These are phyloP conservation scores for Aspergillus egyptiacus DNA, from an alignment of 495 filamentous ascomycete species.

Conservation along the genomic window DNA sequence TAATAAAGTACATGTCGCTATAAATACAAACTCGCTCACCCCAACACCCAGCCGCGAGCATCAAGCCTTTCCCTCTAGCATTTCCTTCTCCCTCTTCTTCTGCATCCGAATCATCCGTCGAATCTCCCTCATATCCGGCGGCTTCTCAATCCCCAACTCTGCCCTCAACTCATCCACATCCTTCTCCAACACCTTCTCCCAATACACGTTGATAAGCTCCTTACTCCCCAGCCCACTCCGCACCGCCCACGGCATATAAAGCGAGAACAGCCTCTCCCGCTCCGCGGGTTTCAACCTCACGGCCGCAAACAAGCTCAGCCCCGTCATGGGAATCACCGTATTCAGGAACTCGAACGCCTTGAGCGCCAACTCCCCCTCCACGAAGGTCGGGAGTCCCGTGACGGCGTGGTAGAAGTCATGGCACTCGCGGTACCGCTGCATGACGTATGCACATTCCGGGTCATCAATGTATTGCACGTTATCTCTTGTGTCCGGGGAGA, in stretches of 20 bases:
- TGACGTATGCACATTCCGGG: conserved; percentile 92
- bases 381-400: conserved; percentile 82
- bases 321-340: conserved; percentile 91
- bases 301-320: conserved; percentile 65
- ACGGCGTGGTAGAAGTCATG: conserved; percentile 98
- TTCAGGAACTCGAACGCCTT: conserved; percentile 98
- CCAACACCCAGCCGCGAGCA: neutral
- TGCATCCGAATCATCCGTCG: conserved; percentile 62
- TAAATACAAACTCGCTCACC: neutral
- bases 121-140: conserved; percentile 81
- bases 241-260: conserved; percentile 88
- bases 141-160: conserved; percentile 76
- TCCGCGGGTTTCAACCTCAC: conserved; percentile 70
- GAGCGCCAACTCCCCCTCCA: conserved; percentile 89
- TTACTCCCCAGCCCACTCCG: conserved; percentile 67
- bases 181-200: conserved; percentile 90
- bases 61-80: conserved; percentile 30
- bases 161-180: conserved; percentile 70
- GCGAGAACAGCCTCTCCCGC: conserved; percentile 60
- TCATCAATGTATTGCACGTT: conserved; percentile 86
- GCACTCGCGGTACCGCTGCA: conserved; percentile 96
- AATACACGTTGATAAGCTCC: conserved; percentile 94
- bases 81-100: conserved; percentile 59
- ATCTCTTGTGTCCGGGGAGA: conserved; percentile 82
- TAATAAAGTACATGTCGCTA: conserved; percentile 11